Evolutionary conservation across 768 basidiomycete genomes (phyloP).

Genomic region (Amanita pallidorosea): DNA sequence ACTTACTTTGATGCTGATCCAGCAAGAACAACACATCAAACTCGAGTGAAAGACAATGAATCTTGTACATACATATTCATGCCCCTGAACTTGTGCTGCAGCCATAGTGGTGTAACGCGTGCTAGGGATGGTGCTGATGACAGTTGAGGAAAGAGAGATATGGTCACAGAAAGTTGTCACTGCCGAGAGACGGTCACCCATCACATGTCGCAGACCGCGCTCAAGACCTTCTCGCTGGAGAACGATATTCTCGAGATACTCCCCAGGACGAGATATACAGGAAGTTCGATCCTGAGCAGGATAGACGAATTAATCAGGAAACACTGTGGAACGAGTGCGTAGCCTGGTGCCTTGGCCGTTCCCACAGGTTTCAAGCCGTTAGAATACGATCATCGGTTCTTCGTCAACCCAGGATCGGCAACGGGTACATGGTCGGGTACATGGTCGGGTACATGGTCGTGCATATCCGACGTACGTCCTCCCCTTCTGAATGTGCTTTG

Average conservation of each 20-base stretch:
- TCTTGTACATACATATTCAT: too few species aligned
- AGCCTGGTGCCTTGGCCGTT: constrained; percentile 3
- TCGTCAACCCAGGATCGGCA: constrained; percentile 91
- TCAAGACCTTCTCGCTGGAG: constrained; percentile 60
- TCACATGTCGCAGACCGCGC: constrained; percentile 48
- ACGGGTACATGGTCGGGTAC: constrained; percentile 95
- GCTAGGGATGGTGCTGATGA: too few species aligned
- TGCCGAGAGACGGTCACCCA: too few species aligned
- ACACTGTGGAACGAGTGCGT: constrained; percentile 87
- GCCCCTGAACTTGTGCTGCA: too few species aligned
- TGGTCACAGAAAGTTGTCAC: too few species aligned
- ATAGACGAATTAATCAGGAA: constrained; percentile 54
- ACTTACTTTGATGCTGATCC: too few species aligned
- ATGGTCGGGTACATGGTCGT: constrained; percentile 89
- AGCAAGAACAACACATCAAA: too few species aligned
- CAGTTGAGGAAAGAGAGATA: too few species aligned
- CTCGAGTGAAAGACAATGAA: too few species aligned
- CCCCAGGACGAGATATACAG: constrained; percentile 74
- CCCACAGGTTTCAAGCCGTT: too few species aligned
- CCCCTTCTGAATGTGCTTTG: constrained; percentile 7
- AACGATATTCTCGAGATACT: constrained; percentile 63
- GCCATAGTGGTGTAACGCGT: too few species aligned
- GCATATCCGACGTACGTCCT: constrained; percentile 47
- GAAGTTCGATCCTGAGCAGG: constrained; percentile 60
- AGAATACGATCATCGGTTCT: constrained; percentile 86